A percentile compares a stretch with the other conserved stretches of the same genome.
Evolutionary conservation across 2,329 filamentous ascomycete genomes (phyloP).

Genomic region (Cercospora sojina): DNA sequence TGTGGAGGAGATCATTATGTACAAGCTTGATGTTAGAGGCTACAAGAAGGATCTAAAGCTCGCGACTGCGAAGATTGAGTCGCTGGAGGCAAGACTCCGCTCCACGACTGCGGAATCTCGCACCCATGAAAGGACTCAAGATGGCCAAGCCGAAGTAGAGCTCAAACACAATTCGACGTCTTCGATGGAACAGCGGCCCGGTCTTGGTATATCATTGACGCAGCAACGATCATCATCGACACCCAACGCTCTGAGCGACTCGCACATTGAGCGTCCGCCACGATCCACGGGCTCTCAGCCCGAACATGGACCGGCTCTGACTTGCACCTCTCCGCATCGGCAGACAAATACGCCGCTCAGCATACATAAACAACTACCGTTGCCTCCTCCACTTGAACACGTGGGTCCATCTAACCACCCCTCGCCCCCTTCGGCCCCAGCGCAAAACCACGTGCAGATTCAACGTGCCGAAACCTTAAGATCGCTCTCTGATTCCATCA

Average conservation of each 20-base stretch:
- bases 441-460: constrained; percentile 2
- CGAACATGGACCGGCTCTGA: too few relatives aligned
- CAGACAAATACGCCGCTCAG: constrained; percentile 16
- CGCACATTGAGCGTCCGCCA: not conserved
- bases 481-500: constrained; percentile 37
- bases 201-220: not conserved
- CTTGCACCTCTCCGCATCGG: constrained; percentile 4
- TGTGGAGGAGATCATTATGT: constrained; percentile 50
- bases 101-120: constrained; percentile 19
- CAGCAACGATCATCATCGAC: not conserved
- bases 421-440: not conserved
- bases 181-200: not conserved
- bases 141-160: not conserved
- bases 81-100: constrained; percentile 24
- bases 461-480: constrained; percentile 32
- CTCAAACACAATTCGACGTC: not conserved
- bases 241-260: not conserved
- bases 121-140: not conserved
- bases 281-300: not conserved
- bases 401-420: constrained; percentile 11
- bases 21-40: constrained; percentile 50
- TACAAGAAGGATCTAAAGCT: constrained; percentile 44
- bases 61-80: constrained; percentile 34
- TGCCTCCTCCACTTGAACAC: constrained; percentile 22
- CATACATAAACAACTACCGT: constrained; percentile 31